Evolutionary conservation across 805 yeast genomes (phyloP), one percentile per base, ranked within the genome.

Genomic region (Yarrowia sp.): DNA sequence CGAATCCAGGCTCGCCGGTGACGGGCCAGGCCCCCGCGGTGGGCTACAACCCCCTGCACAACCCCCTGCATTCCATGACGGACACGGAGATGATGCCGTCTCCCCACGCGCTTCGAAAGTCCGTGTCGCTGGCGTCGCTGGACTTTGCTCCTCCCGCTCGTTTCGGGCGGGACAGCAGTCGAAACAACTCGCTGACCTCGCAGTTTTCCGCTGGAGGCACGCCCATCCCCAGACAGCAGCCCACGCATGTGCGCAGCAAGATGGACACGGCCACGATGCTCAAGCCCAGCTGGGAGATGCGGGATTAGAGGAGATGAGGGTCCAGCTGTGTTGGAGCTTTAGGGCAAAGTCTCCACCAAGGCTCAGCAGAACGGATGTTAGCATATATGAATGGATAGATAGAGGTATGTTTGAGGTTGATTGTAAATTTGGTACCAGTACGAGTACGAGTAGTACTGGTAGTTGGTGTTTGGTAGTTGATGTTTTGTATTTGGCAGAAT

Each of bases 251-350:
- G 40, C 69, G 69, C 11, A 70, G 70, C 3, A 68, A 67, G 36
- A 62, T 67, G 48, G 61, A 67, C 30, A 69, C 69, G 17, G 35
- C 56, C 12, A 64, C 67, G 32, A 62, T 69, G 67, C 52, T 70
- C 33, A 52, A 68, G 33, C 73, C 73, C 19, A 65, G 66, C n/a
- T 70, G 71, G 73, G 67, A 70, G n/a, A 70, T 70, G 71, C 49
- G 72, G 19, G 59, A 64, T 35, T 59, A 49, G 24, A 12, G 14
- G 24, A 9, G 33, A 32, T 8, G 8, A 8, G 8, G 30, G 8
- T 4, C 4, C 8, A 26, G 30, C 30, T 26, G 30, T 5, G 30
- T n/a, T n/a, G n/a, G n/a, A n/a, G n/a, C n/a, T n/a, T n/a, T n/a
- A n/a, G n/a, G n/a, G n/a, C n/a, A n/a, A n/a, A n/a, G n/a, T n/a